Base-by-base conservation (phyloP, 2,329 filamentous ascomycete genomes). In the Trichoderma sp. region DNA sequence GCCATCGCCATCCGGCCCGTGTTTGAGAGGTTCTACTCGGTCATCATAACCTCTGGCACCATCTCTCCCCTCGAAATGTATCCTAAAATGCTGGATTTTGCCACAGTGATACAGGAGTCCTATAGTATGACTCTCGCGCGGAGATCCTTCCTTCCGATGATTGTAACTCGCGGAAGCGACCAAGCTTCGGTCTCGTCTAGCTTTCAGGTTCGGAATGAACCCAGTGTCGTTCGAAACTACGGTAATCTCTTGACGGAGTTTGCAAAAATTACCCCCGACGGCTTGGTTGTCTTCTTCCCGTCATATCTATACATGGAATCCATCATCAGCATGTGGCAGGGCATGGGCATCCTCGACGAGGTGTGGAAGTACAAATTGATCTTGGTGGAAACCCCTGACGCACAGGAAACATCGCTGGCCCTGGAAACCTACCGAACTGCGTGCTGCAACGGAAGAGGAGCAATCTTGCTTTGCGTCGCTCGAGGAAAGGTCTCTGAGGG, bases 341-440 rank as follows among this genome's bases (percentile, higher is more conserved):
- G 93, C 67, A 98, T 98, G 94, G 94, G 94, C 30, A 97, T 98
- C 71, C 84, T 99, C 43, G 96, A 99, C 80, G 92, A 96, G 77
- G 94, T 99, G 37, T 99, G 96, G 96, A 97, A 97, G 80, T 97
- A 97, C 84, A 99, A 99, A 79, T 87, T 99, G 72, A 97, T 99
- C 73, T 86, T 99, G 8, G 96, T 99, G 70, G 96, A 99, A 83
- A 99, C 96, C 0, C 96, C 96, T 0, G 96, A 99, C 78, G 93
- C 94, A 1, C 96, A 99, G 80, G 96, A 99, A 81, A 99, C 96
- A 0, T 97, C 94, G 0, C 86, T 99, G 7, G 96, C 96, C 0
- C 85, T 99, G 8, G 96, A 99, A 80, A 98, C 96, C 0, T 99
- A 97, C 80, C 91, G 96, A 68, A 98, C 95, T 10, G 96, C 96